Evolutionary conservation across 2,329 filamentous ascomycete species (phyloP), one percentile per base, ranked within the genome.

Genomic region (Myriosclerotinia duriaeana): DNA sequence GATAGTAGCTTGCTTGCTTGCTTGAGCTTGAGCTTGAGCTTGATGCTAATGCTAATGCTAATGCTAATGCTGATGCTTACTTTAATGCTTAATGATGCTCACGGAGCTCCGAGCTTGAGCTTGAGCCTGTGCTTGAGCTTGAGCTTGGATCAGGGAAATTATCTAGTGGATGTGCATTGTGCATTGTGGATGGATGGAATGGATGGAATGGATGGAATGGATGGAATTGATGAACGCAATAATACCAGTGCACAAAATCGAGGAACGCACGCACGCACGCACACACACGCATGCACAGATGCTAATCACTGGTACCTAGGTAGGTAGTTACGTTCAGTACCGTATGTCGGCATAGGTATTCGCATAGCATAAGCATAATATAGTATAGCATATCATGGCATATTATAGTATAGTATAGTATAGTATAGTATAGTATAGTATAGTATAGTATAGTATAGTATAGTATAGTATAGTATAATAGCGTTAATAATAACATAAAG

Each of bases 111-210:
- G 22, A 42, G 36, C 53, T 6, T 40, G 52, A 30, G 17, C 20
- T 30, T 26, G 11, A 53, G 30, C 20, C 36, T 26, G 53, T 5
- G 30, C 30, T 34, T 34, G 30, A 34, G 30, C 30, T 34, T 34
- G 30, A 55, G 53, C 53, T 56, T 26, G 53, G 36, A 42, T 56
- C 14, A 34, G 40, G 40, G 20, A 53, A 36, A 30, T 40, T 53
- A 14, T 53, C 42, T 59, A 15, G 56, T 46, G 56, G 56, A 34
- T 34, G 26, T 26, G 26, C 26, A 26, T 2, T 26, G 2, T 26
- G 26, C 3, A 26, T 26, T 26, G 26, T 26, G 30, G 30, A 34
- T 34, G 30, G 30, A 34, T 34, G 30, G 6, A 34, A 26, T 26
- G 26, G 26, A 26, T 42, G 46, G 46, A 40, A 12, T 42, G 30